Conservation (phyloP, 306 rosid species). For the Vigna trinervia region DNA sequence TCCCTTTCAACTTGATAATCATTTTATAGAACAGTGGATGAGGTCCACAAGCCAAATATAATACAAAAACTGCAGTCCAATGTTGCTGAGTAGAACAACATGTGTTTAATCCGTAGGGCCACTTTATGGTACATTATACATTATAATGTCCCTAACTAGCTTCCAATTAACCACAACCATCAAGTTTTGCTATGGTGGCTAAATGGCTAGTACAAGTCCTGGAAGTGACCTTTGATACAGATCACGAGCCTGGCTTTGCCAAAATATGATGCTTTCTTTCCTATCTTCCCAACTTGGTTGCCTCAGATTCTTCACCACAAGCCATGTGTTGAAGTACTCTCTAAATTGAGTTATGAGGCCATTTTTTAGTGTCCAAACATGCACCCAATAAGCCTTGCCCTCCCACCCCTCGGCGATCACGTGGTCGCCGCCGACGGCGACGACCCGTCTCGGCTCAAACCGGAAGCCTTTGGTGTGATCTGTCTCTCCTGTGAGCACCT, state of each 20-base stretch:
- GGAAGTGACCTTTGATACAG: constrained; percentile 72
- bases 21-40: background rate
- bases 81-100: background rate
- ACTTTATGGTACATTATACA: constrained; percentile 5
- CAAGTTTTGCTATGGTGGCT: constrained; percentile 27
- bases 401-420: constrained; percentile 92
- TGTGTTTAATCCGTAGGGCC: constrained; percentile 20
- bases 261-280: constrained; percentile 56
- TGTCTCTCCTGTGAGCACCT: constrained; percentile 74
- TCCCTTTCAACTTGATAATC: background rate
- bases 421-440: constrained; percentile 56
- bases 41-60: constrained; percentile 26
- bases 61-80: background rate
- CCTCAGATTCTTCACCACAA: constrained; percentile 78
- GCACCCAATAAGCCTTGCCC: constrained; percentile 89
- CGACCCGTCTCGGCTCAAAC: constrained; percentile 73
- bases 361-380: constrained; percentile 80
- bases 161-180: constrained; percentile 9
- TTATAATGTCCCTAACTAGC: background rate
- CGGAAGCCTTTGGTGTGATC: constrained; percentile 54
- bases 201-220: constrained; percentile 76
- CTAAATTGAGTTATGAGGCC: constrained; percentile 74
- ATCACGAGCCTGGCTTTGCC: constrained; percentile 93
- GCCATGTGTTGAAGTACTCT: constrained; percentile 96
- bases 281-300: constrained; percentile 52